Evolutionary conservation across 768 basidiomycete genomes (phyloP), one percentile per base, ranked within the genome.

Genomic region (Psilocybe cyanescens): DNA sequence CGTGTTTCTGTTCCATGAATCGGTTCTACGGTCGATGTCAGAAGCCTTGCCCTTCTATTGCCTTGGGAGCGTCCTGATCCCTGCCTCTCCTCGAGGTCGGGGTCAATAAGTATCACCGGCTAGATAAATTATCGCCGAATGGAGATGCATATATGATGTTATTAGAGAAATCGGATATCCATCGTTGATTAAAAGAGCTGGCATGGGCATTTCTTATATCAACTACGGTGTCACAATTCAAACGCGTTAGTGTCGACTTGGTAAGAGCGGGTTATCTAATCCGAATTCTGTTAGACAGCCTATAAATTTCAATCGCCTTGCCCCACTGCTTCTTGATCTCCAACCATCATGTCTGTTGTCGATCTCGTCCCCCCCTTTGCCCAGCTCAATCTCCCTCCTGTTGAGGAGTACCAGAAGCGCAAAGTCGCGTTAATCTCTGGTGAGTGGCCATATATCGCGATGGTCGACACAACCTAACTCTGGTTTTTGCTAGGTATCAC

Each of bases 341-440:
- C 60, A 62, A 67, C 71, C 68, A 75, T 63, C 72, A 84, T 85
- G 82, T 80, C 85, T 61, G 65, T 74, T 68, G 61, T 67, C 45
- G 78, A 80, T 60, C 60, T 76, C 57, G 62, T 73, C 24, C 77
- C 78, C 29, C 67, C 81, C 47, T 83, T 88, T 61, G 74, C 85
- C 50, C 83, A 79, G 65, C 78, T 86, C 55, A 72, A 81, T 65
- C 79, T 92, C 29, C 90, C 90, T 1, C 74, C 90, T n/a, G 84
- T 86, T 0, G 91, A 90, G 68, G 92, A 94, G 65, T 97, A 92
- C 73, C 83, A 85, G 68, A 89, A 91, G 77, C 89, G 95, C 75
- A 97, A 97, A 75, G 93, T 98, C 64, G 95, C 95, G 8, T 80
- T 98, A 55, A 91, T 98, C 66, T 93, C 93, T 67, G 95, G 95